Evolutionary conservation across 208 protist genomes (phyloP), one percentile per base, ranked within the genome.

Genomic region (Crithidia bombi): DNA sequence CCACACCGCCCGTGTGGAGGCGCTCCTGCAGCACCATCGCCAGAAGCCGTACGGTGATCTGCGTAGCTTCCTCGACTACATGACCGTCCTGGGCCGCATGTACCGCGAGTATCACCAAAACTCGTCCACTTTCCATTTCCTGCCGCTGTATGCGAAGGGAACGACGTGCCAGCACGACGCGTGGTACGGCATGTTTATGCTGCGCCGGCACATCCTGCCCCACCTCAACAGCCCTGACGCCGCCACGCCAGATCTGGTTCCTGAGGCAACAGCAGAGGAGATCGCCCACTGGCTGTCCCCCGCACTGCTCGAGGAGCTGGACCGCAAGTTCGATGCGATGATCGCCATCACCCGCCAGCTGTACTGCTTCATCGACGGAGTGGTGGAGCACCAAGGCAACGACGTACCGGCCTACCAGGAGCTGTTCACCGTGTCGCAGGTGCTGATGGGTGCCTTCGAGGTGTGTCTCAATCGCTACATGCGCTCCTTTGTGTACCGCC

Each of bases 331-430:
- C 69, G 86, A 99, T 57, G 78, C 98, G 15, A 83, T 99, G 19
- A 62, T 99, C 70, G 81, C 89, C 41, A 98, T 98, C 69, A 73
- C 98, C n/a, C 90, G 95, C 35, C 98, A 99, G 83, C 90, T 99
- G 26, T 99, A 97, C 75, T 43, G 52, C 33, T 96, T 99, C 49
- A 87, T 96, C 47, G 85, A 94, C 56, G 97, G 95, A 46, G 63
- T 82, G 39, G 79, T 90, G 38, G 65, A 69, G 12, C 82, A 98
- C 59, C 98, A 99, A 62, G 98, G 98, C 52, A 86, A 93, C 54
- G 99, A 99, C 83, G 88, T 96, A 4, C 91, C 93, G 21, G 86
- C 89, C 38, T 95, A 96, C 74, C 98, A 99, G 51, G 98, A 99
- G 78, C 46, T 99, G 12, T 93, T 99, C 51, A 89, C 97, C 11